Evolutionary conservation across 768 basidiomycete genomes (phyloP).

Genomic region (Tricholoma sp.): DNA sequence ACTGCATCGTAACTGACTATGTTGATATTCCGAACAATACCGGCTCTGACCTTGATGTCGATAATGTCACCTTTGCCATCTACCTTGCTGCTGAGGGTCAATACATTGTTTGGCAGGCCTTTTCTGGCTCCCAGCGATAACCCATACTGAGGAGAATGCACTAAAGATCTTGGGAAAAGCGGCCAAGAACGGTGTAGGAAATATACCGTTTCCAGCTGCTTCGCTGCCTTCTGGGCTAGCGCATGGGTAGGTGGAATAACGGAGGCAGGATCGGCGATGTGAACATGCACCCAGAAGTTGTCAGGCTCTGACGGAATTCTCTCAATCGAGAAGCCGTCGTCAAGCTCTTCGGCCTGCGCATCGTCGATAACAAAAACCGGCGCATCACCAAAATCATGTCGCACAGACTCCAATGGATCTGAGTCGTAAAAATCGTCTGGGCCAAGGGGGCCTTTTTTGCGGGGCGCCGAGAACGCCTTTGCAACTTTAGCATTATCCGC

Average conservation of each 20-base stretch:
- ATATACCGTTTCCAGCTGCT: slow-evolving; percentile 53
- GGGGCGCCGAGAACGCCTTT: slow-evolving; percentile 23
- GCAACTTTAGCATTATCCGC: slow-evolving; percentile 23
- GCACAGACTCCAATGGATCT: slow-evolving; percentile 65
- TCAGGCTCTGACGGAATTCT: slow-evolving; percentile 52
- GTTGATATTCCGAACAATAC: slow-evolving; percentile 65
- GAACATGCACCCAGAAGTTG: slow-evolving; percentile 78
- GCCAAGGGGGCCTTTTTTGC: slow-evolving; percentile 34
- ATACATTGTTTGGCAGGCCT: slow-evolving; percentile 44
- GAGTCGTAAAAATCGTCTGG: slow-evolving; percentile 57
- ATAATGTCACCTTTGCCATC: slow-evolving; percentile 55
- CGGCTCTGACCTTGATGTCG: slow-evolving; percentile 67
- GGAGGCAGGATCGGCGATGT: slow-evolving; percentile 89
- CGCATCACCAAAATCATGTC: slow-evolving; percentile 81
- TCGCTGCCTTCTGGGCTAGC: slow-evolving; percentile 53
- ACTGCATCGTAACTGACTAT: slow-evolving; percentile 63
- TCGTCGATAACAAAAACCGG: slow-evolving; percentile 90
- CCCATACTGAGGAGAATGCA: slow-evolving; percentile 37
- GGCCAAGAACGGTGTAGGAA: slow-evolving; percentile 57
- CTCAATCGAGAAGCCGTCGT: slow-evolving; percentile 90
- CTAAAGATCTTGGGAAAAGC: slow-evolving; percentile 64
- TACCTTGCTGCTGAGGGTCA: slow-evolving; percentile 80
- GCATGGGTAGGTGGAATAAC: slow-evolving; percentile 66
- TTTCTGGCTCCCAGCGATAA: slow-evolving; percentile 35
- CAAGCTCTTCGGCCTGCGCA: slow-evolving; percentile 72